A percentile compares a stretch with the other conserved stretches of the same genome.
phyloP scores from a whole-genome alignment of 208 protist genomes.

The Wallacemonas sp. region DNA sequence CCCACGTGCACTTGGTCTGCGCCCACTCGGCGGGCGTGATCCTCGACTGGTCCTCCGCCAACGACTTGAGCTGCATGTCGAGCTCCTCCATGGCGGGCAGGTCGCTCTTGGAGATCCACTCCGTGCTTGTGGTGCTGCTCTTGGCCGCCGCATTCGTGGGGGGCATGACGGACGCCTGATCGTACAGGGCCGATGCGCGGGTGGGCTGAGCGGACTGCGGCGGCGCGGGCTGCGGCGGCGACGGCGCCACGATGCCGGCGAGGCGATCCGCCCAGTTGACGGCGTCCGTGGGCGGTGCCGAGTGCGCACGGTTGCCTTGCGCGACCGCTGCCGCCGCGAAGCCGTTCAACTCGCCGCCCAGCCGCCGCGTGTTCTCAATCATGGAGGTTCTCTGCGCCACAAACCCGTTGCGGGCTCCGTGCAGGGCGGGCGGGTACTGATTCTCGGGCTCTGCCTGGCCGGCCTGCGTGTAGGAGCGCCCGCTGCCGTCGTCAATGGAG shows the following conservation, averaged over 20 bases:
- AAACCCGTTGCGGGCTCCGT: background rate
- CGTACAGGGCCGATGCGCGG: background rate
- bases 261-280: no score
- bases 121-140: background rate
- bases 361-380: background rate
- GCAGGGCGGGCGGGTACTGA: background rate
- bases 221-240: background rate
- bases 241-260: no score
- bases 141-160: background rate
- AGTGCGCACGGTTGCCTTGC: slow-evolving; percentile 4
- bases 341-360: background rate
- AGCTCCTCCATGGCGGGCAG: background rate
- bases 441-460: background rate
- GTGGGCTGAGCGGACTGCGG: background rate
- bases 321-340: background rate
- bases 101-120: background rate
- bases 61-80: background rate
- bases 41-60: background rate
- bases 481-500: no score
- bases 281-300: slow-evolving; percentile 5
- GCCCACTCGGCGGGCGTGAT: background rate
- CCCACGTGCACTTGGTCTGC: slow-evolving; percentile 5
- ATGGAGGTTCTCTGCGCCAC: slow-evolving; percentile 11
- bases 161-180: background rate
- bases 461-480: no score